Base-by-base conservation (phyloP, 148 eudicot species). In the Silene uniflora region DNA sequence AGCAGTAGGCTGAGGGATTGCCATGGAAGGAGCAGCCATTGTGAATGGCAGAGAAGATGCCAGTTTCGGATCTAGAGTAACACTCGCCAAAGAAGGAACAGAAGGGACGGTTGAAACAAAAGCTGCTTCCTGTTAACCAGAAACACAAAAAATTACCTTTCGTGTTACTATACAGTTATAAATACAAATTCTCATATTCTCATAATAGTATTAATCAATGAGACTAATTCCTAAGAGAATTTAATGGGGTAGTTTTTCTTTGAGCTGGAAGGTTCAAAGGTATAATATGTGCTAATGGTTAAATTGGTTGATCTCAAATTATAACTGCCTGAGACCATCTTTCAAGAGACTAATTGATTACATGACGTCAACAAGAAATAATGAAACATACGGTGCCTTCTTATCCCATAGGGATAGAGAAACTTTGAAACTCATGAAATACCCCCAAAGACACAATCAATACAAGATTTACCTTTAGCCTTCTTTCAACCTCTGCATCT, bases 401-500 rank as follows among this genome's bases (percentile, higher is more conserved):
- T 27, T 62, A 62, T 66, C 47, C 62, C 49, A 24, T 12, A 55
- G 22, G 39, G 21, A n/a, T 69, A 19, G 12, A 22, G 52, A 56
- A 55, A 9, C 71, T 55, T 29, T 29, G 9, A 54, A 25, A n/a
- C 29, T 64, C 62, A 54, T 0, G 7, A 55, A 22, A 44, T 9
- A 19, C 18, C 19, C 52, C 54, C 56, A 64, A 73, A 39, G 42
- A 19, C 58, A 55, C n/a, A n/a, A n/a, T 25, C 58, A 61, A 61
- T 25, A 68, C 13, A 67, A 66, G 54, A 52, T 54, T 71, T 81
- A 94, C 98, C 97, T 94, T 94, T 35, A 91, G 72, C 82, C 96
- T 89, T 81, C 92, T 89, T 86, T 94, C 98, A 73, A 90, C 93
- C 88, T 91, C 98, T 10, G 79, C 84, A 83, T 85, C 96, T 61